A percentile compares a stretch with the other conserved stretches of the same genome.
These are phyloP conservation scores for Euphorbia pulcherrima DNA, from an alignment of 345 rosid genomes.

Conservation along the genomic window DNA sequence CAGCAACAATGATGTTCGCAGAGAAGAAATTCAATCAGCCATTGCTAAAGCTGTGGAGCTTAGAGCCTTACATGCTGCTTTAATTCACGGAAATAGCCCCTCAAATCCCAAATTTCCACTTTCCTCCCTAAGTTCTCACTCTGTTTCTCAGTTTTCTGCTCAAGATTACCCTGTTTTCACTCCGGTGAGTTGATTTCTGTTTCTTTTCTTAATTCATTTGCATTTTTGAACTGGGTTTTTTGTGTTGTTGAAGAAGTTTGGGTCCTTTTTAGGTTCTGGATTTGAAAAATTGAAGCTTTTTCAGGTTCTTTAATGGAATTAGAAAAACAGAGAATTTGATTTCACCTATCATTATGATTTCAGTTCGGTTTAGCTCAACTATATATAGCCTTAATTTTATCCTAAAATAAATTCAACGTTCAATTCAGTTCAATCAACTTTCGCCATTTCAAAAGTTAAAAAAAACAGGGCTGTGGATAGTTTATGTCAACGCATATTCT, in stretches of 20 bases:
- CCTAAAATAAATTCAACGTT: no score
- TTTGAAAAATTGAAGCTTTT: no score
- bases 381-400: no score
- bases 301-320: not conserved
- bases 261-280: not conserved
- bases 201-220: not conserved
- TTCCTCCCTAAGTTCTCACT: constrained; percentile 59
- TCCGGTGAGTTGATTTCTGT: constrained; percentile 43
- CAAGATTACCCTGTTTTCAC: constrained; percentile 95
- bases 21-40: constrained; percentile 71
- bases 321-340: not conserved
- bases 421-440: no score
- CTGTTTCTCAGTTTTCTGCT: constrained; percentile 61
- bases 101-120: constrained; percentile 46
- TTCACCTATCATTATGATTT: not conserved
- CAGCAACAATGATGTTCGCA: constrained; percentile 34
- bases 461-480: not conserved
- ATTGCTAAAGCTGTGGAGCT: constrained; percentile 83
- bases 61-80: constrained; percentile 78
- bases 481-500: not conserved
- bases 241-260: not conserved
- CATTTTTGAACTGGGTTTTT: constrained; percentile 7
- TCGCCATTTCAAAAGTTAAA: no score
- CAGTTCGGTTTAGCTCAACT: no score
- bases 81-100: constrained; percentile 63